Percentiles rank a stretch among this genome's conserved stretches.
phyloP scores from a whole-genome alignment of 2,329 filamentous ascomycete species.

The Fusarium armeniacum region DNA sequence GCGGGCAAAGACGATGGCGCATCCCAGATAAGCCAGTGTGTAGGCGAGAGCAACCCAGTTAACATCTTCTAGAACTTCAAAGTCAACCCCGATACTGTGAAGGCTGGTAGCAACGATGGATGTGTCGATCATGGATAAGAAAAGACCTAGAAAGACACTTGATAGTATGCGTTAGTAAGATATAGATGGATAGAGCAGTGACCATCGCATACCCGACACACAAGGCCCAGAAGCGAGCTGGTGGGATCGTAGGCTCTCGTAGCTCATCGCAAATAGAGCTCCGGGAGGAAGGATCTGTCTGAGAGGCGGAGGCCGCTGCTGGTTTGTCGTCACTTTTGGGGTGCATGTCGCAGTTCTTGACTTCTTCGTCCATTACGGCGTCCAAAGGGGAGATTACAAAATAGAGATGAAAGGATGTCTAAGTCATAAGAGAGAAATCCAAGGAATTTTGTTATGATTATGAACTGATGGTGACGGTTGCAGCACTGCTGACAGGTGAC shows the following conservation, averaged over 20 bases:
- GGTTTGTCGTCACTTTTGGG: not conserved
- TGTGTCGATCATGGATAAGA: slow-evolving; percentile 71
- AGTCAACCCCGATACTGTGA: slow-evolving; percentile 67
- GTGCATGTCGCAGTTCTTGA: not conserved
- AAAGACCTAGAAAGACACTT: slow-evolving; percentile 66
- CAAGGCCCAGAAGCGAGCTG: slow-evolving; percentile 54
- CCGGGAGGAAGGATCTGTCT: slow-evolving; percentile 2
- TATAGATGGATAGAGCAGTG: not conserved
- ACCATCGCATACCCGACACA: slow-evolving; percentile 51
- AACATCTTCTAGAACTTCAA: slow-evolving; percentile 60
- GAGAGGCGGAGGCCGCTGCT: not conserved
- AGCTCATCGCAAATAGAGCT: slow-evolving; percentile 8
- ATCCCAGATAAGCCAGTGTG: slow-evolving; percentile 69
- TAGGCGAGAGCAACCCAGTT: slow-evolving; percentile 71
- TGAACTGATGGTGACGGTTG: not conserved
- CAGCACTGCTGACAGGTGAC: slow-evolving; percentile 11
- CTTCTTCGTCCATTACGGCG: slow-evolving; percentile 6
- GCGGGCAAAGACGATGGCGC: slow-evolving; percentile 68
- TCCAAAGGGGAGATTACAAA: not conserved
- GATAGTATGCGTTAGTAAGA: not conserved
- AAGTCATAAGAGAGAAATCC: not conserved
- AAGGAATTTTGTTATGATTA: not conserved
- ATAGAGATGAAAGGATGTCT: not conserved
- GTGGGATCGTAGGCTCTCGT: slow-evolving; percentile 44
- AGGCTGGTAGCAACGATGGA: slow-evolving; percentile 72